These are phyloP conservation scores for Centaurea solstitialis DNA, from an alignment of 129 eudicot species.

Conservation along the genomic window DNA sequence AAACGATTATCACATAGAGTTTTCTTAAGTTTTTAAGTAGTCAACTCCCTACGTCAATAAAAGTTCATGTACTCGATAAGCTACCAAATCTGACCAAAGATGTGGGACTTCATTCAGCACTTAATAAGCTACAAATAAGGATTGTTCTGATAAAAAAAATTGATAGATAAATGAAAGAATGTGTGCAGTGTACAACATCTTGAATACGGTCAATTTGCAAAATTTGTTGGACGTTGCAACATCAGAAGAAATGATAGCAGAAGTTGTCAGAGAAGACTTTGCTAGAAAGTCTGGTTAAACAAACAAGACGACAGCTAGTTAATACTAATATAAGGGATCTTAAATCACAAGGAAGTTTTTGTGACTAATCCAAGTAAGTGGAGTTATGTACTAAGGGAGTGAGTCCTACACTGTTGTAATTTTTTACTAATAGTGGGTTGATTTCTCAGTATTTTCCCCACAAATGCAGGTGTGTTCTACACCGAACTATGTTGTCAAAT, in stretches of 20 bases:
- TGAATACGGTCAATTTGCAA: background rate
- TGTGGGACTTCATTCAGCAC: background rate
- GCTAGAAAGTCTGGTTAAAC: background rate
- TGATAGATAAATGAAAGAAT: background rate
- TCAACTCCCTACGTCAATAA: background rate
- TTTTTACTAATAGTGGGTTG: too few species aligned
- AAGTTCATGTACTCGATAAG: background rate
- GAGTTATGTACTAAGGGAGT: background rate
- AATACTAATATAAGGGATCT: background rate
- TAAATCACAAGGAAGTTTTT: background rate
- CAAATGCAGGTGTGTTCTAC: background rate
- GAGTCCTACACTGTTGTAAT: background rate
- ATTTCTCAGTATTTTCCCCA: background rate
- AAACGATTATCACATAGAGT: background rate
- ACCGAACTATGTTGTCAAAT: background rate
- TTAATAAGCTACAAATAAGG: background rate
- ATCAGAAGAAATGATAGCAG: background rate
- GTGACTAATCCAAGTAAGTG: background rate
- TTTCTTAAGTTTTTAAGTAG: background rate
- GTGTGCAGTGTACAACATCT: background rate
- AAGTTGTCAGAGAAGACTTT: background rate
- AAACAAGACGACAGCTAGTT: background rate
- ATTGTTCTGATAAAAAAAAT: background rate
- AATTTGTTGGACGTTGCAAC: background rate
- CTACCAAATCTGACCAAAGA: background rate